A percentile compares a stretch with the other conserved stretches of the same genome.
phyloP scores from a whole-genome alignment of 106 monocot species.

The Chionographis japonica region DNA sequence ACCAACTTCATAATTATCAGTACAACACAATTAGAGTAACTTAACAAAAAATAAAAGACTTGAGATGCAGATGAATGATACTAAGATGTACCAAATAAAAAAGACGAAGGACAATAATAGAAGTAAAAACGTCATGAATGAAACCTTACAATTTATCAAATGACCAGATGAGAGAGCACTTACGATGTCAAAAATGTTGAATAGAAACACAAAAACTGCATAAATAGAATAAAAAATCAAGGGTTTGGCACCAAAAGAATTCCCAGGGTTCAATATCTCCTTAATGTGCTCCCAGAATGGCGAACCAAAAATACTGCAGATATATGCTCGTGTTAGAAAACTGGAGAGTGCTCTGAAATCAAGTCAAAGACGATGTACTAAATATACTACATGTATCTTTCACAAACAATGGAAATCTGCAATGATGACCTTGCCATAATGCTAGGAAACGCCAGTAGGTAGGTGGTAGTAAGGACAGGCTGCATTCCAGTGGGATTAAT shows the following conservation, averaged over 20 bases:
- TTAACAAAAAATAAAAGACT: neutral
- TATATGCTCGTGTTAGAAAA: conserved; percentile 10
- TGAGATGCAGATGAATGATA: no score
- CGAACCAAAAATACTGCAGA: conserved; percentile 72
- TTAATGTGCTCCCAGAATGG: conserved; percentile 88
- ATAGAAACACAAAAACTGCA: conserved; percentile 81
- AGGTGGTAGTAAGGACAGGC: conserved; percentile 88
- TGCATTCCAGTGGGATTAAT: conserved; percentile 99
- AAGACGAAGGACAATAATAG: neutral
- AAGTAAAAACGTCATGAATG: neutral
- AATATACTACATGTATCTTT: neutral
- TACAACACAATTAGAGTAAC: no score
- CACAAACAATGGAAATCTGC: neutral
- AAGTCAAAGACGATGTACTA: neutral
- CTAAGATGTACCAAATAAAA: no score
- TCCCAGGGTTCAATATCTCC: conserved; percentile 79
- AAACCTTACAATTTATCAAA: neutral
- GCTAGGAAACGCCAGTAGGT: conserved; percentile 92
- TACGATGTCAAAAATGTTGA: conserved; percentile 99
- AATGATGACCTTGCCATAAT: conserved; percentile 77
- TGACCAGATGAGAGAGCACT: conserved; percentile 25
- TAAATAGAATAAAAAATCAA: conserved; percentile 91
- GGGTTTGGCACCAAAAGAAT: conserved; percentile 76
- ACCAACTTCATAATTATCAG: no score
- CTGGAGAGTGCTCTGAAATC: neutral